Percentiles rank a stretch among this genome's conserved stretches.
phyloP scores from a whole-genome alignment of 2,329 filamentous ascomycete species.

The Penicillium sp. region DNA sequence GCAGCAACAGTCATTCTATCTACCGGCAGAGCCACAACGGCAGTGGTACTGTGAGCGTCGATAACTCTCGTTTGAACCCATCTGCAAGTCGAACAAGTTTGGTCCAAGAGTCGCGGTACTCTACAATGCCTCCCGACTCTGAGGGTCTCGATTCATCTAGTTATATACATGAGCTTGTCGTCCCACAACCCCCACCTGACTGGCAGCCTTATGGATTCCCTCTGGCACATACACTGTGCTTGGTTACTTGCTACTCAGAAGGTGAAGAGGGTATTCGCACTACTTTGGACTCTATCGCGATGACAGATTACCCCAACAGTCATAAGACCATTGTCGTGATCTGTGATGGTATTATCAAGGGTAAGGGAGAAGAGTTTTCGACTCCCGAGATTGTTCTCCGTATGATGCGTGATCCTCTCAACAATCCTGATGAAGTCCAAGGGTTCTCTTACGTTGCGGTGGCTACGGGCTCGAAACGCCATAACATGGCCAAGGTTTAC shows the following conservation, averaged over 20 bases:
- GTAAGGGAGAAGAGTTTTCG: conserved; percentile 81
- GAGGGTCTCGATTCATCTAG: conserved; percentile 83
- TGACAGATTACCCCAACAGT: conserved; percentile 98
- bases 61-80: conserved; percentile 46
- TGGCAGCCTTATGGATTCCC: conserved; percentile 98
- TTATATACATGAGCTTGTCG: conserved; percentile 95
- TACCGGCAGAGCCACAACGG: conserved; percentile 66
- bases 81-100: conserved; percentile 61
- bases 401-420: conserved; percentile 93
- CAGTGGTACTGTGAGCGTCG: conserved; percentile 60
- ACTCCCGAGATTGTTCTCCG: conserved; percentile 88
- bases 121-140: conserved; percentile 60
- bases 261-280: conserved; percentile 90
- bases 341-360: conserved; percentile 97
- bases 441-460: conserved; percentile 97
- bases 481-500: conserved; percentile 99
- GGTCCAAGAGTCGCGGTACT: conserved; percentile 62
- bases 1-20: conserved; percentile 58
- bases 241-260: conserved; percentile 97
- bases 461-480: conserved; percentile 91
- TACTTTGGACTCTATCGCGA: conserved; percentile 93
- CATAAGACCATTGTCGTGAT: conserved; percentile 97
- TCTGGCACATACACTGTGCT: conserved; percentile 87
- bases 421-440: conserved; percentile 79
- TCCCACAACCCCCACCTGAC: conserved; percentile 93